Percentiles rank a stretch among this genome's conserved stretches.
phyloP scores from a whole-genome alignment of 495 filamentous ascomycete genomes.

The Podospora didyma region DNA sequence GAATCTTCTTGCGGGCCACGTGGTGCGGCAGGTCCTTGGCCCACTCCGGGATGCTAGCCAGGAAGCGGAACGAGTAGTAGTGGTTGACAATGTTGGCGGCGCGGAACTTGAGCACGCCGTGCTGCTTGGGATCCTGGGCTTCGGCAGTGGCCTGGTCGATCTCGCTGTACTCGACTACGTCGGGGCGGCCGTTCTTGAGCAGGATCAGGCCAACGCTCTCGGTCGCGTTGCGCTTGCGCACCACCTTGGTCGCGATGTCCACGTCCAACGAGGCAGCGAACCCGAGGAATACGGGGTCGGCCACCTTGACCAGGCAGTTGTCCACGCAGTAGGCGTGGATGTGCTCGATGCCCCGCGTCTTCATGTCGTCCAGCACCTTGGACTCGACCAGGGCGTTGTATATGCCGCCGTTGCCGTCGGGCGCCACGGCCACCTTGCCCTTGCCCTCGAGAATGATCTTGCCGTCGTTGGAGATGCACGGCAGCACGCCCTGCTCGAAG shows the following conservation, averaged over 20 bases:
- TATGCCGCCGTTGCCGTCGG: slow-evolving; percentile 97
- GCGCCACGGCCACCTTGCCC: slow-evolving; percentile 88
- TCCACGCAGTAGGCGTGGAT: slow-evolving; percentile 98
- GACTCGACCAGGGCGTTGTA: slow-evolving; percentile 86
- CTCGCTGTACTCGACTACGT: slow-evolving; percentile 98
- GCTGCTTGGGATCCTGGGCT: slow-evolving; percentile 80
- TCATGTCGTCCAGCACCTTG: slow-evolving; percentile 84
- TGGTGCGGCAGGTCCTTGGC: slow-evolving; percentile 86
- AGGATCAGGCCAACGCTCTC: slow-evolving; percentile 96
- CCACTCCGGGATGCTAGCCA: slow-evolving; percentile 85
- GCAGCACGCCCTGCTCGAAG: slow-evolving; percentile 96
- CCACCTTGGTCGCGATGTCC: slow-evolving; percentile 97
- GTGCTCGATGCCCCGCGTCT: slow-evolving; percentile 83
- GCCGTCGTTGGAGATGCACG: slow-evolving; percentile 95
- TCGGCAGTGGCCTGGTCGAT: slow-evolving; percentile 85
- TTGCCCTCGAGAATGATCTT: slow-evolving; percentile 94
- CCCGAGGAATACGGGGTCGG: slow-evolving; percentile 92
- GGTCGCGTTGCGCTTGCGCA: slow-evolving; percentile 94
- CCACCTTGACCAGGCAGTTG: slow-evolving; percentile 97
- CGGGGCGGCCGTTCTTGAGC: slow-evolving; percentile 90
- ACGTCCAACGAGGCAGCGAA: slow-evolving; percentile 86
- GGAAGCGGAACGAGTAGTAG: slow-evolving; percentile 94
- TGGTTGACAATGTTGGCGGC: slow-evolving; percentile 99
- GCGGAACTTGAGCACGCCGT: slow-evolving; percentile 84
- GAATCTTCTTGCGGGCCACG: slow-evolving; percentile 98